Evolutionary conservation across 2,329 filamentous ascomycete species (phyloP).

Genomic region (Stachybotrys chlorohalonatus): DNA sequence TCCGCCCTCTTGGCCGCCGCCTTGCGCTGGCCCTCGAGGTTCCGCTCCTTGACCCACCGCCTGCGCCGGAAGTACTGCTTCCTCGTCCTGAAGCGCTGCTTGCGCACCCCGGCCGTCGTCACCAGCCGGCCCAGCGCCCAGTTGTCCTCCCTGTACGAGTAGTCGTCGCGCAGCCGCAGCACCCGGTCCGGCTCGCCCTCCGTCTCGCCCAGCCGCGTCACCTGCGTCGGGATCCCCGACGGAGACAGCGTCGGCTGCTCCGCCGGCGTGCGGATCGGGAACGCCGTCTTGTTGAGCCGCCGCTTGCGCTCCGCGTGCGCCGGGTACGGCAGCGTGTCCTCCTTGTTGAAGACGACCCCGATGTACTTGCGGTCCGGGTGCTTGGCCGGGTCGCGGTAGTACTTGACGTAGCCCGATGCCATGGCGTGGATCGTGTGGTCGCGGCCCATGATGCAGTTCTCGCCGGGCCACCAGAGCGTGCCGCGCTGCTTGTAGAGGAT

Average conservation of each 20-base stretch:
- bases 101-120: slow-evolving; percentile 39
- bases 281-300: slow-evolving; percentile 62
- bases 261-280: slow-evolving; percentile 30
- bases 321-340: slow-evolving; percentile 70
- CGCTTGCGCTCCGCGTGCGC: slow-evolving; percentile 64
- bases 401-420: slow-evolving; percentile 84
- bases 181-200: slow-evolving; percentile 35
- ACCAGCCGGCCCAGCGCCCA: slow-evolving; percentile 48
- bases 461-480: slow-evolving; percentile 88
- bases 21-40: slow-evolving; percentile 31
- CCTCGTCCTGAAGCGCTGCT: slow-evolving; percentile 40
- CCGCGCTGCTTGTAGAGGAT: slow-evolving; percentile 97
- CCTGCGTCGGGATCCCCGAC: slow-evolving; percentile 40
- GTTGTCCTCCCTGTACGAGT: slow-evolving; percentile 52
- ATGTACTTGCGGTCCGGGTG: slow-evolving; percentile 92
- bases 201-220: slow-evolving; percentile 30
- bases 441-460: slow-evolving; percentile 90
- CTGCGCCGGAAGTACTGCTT: slow-evolving; percentile 38
- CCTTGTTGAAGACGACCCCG: slow-evolving; percentile 78
- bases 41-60: slow-evolving; percentile 31
- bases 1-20: slow-evolving; percentile 23
- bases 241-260: slow-evolving; percentile 31
- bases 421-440: slow-evolving; percentile 93
- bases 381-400: slow-evolving; percentile 78
- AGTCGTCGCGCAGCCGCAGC: slow-evolving; percentile 41